phyloP scores from a whole-genome alignment of 2,329 filamentous ascomycete genomes.

The Tolypocladium inflatum region DNA sequence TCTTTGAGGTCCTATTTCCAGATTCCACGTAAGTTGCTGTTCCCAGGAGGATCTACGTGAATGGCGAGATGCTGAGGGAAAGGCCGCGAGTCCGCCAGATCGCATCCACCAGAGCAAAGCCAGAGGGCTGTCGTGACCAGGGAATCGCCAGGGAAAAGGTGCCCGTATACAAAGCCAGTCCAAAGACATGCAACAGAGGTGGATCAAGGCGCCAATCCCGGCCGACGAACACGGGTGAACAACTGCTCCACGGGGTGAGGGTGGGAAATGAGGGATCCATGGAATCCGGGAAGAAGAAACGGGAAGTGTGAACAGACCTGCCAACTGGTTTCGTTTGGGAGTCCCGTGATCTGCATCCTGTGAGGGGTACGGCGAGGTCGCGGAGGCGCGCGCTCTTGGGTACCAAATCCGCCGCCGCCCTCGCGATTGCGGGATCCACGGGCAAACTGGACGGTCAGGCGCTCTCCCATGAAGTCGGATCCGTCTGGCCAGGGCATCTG shows the following conservation, averaged over 20 bases:
- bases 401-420: constrained; percentile 30
- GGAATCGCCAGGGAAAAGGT: constrained; percentile 5
- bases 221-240: constrained; percentile 13
- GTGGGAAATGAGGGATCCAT: constrained; percentile 21
- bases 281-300: constrained; percentile 41
- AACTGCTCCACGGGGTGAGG: constrained; percentile 20
- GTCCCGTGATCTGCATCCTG: constrained; percentile 95
- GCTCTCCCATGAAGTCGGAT: constrained; percentile 95
- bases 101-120: constrained; percentile 21
- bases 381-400: constrained; percentile 48
- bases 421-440: constrained; percentile 63
- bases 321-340: constrained; percentile 98
- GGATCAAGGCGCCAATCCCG: constrained; percentile 9
- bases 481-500: constrained; percentile 55
- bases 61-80: constrained; percentile 13
- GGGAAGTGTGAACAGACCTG: constrained; percentile 82
- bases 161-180: constrained; percentile 15
- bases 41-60: constrained; percentile 35
- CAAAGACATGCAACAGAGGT: constrained; percentile 5
- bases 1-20: constrained; percentile 97
- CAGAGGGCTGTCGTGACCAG: constrained; percentile 2
- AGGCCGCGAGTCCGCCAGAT: constrained; percentile 25
- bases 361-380: constrained; percentile 90
- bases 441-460: constrained; percentile 95
- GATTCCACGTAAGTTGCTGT: constrained; percentile 71